A percentile compares a stretch with the other conserved stretches of the same genome.
These are phyloP conservation scores for Globisporangium abappressorium DNA, from an alignment of 352 stramenopile genomes.

Conservation along the genomic window DNA sequence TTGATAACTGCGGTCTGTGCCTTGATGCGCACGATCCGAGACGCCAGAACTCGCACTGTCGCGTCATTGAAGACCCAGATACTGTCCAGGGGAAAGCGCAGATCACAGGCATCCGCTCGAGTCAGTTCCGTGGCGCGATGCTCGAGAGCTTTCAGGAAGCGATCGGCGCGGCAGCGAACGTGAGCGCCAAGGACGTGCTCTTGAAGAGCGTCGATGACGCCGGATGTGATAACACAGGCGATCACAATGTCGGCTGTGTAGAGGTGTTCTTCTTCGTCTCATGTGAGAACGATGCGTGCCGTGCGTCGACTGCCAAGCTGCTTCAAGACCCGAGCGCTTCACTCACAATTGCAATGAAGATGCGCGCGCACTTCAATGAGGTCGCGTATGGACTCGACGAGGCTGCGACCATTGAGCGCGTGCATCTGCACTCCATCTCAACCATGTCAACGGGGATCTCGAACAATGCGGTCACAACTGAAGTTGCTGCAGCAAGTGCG, in stretches of 20 bases:
- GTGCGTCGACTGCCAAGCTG: conserved; percentile 11
- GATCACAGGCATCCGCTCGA: conserved; percentile 5
- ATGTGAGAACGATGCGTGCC: conserved; percentile 14
- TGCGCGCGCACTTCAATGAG: conserved; percentile 19
- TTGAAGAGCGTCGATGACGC: conserved; percentile 7
- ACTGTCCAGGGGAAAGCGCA: conserved; percentile 22
- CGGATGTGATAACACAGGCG: background rate
- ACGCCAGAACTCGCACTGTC: conserved; percentile 29
- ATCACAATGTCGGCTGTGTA: background rate
- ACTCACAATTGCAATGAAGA: conserved; percentile 22
- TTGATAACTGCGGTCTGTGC: conserved; percentile 37
- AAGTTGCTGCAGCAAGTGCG: background rate
- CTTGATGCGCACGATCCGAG: conserved; percentile 28
- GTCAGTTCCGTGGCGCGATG: conserved; percentile 1
- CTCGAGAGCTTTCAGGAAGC: conserved; percentile 13
- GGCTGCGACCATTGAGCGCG: conserved; percentile 21
- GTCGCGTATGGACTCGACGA: conserved; percentile 15
- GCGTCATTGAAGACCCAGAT: conserved; percentile 30
- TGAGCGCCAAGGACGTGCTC: conserved; percentile 3
- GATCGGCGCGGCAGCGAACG: background rate
- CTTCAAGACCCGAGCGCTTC: conserved; percentile 18
- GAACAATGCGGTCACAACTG: background rate
- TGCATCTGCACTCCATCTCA: conserved; percentile 18
- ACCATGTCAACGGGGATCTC: background rate
- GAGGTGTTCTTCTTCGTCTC: conserved; percentile 15